Evolutionary conservation across 1,284 basidiomycete genomes (phyloP).

Genomic region (Ganoderma sinense): DNA sequence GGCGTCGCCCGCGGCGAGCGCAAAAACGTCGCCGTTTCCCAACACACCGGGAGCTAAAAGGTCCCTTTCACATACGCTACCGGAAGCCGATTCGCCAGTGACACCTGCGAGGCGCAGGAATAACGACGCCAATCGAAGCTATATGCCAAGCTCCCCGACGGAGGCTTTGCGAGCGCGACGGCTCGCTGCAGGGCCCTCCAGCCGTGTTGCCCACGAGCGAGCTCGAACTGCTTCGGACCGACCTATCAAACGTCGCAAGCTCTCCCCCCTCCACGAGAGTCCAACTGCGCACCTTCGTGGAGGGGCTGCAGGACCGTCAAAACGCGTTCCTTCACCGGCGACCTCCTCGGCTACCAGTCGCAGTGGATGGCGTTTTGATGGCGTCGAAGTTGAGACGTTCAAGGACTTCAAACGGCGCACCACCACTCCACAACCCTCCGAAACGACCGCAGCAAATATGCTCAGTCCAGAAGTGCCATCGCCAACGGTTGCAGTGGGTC

Average conservation of each 20-base stretch:
- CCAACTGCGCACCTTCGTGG: neutral
- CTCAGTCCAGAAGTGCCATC: conserved; percentile 9
- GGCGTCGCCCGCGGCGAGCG: neutral
- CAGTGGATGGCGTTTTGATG: conserved; percentile 13
- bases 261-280: neutral
- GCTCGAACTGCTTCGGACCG: conserved; percentile 14
- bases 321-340: neutral
- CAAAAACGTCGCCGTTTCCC: neutral
- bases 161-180: conserved; percentile 17
- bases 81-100: neutral
- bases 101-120: neutral
- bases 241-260: conserved; percentile 21
- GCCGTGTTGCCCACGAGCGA: conserved; percentile 23
- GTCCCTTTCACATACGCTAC: neutral
- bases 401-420: conserved; percentile 4
- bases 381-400: conserved; percentile 10
- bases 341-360: neutral
- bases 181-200: conserved; percentile 8
- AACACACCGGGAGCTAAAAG: neutral
- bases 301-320: neutral
- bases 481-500: neutral
- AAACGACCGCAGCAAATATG: conserved; percentile 7
- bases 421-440: neutral
- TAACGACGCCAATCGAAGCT: neutral
- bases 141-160: conserved; percentile 24